Base-by-base conservation (phyloP, 495 filamentous ascomycete species). In the Podospora appendiculata region DNA sequence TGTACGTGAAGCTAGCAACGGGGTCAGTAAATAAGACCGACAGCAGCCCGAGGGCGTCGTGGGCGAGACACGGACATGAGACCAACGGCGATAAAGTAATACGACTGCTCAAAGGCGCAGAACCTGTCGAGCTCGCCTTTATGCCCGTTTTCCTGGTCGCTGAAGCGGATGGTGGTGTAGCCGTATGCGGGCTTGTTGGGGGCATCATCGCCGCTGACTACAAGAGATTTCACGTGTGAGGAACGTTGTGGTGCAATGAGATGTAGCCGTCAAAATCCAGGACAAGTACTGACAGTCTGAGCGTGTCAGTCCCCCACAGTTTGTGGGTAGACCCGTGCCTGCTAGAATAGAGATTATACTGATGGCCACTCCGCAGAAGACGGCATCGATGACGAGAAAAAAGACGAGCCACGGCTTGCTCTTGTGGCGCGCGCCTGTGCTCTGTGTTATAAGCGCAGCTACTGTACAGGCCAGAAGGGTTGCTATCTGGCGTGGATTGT, bases 281-380 rank as follows among this genome's bases (percentile, higher is more conserved):
- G 11, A 18, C 8, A 46, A 7, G 32, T 49, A 48, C 49, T 64
- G 48, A 8, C 13, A 25, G 25, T 25, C 36, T 38, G 36, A 17
- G 9, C 49, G 38, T n/a, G 67, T 66, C 35, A 74, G 34, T n/a
- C 70, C 70, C 34, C 49, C 50, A 13, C 71, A 74, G 41, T 71
- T 53, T 1, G 58, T 35, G 0, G 71, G 71, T 0, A 74, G 59
- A 10, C 70, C 70, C 2, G 61, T 50, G 6, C 50, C 52, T 25
- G 68, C 57, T 2, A 74, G 63, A 4, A 70, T 25, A 0, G 58
- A 61, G 52, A 72, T 59, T 33, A 71, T 58, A 36, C 52, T 62
- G 33, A 72, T 52, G 43, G 51, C 48, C 12, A 65, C 33, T 6
- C 47, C 65, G 32, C 49, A 61, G 33, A 69, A 54, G 10, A 66